A percentile compares a stretch with the other conserved stretches of the same genome.
These are phyloP conservation scores for Adansonia madagascariensis DNA, from an alignment of 441 rosid genomes.

Conservation along the genomic window DNA sequence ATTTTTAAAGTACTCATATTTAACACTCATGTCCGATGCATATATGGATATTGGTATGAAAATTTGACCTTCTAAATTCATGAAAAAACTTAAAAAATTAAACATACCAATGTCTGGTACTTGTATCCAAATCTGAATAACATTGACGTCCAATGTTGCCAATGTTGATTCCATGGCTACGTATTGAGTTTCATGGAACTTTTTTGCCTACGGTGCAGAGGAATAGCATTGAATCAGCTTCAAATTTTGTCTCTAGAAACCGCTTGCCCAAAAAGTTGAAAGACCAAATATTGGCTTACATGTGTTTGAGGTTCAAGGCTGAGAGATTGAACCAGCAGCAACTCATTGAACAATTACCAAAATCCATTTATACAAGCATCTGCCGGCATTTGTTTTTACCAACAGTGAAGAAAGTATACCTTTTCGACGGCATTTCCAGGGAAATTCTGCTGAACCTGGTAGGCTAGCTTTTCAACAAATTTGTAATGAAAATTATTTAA, in stretches of 20 bases:
- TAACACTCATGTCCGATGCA: too few species aligned
- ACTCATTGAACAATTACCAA: conserved; percentile 67
- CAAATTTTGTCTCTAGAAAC: conserved; percentile 60
- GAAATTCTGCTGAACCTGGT: conserved; percentile 61
- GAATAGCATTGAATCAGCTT: conserved; percentile 65
- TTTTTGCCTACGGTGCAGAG: conserved; percentile 47
- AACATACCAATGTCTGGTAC: background rate
- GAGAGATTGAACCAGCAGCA: conserved; percentile 73
- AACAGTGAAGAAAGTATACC: conserved; percentile 57
- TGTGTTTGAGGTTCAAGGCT: conserved; percentile 73
- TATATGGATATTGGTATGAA: too few species aligned
- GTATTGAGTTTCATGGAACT: background rate
- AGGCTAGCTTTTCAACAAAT: background rate
- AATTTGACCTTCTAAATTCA: too few species aligned
- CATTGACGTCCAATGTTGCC: background rate
- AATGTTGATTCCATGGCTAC: background rate
- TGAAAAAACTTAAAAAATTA: too few species aligned
- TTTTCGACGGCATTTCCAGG: conserved; percentile 53
- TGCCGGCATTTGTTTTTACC: conserved; percentile 70
- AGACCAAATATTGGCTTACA: conserved; percentile 67
- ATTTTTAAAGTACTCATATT: too few species aligned
- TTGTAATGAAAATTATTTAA: background rate
- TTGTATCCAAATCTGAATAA: background rate
- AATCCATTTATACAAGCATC: conserved; percentile 70
- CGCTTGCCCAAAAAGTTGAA: conserved; percentile 54